Base-by-base conservation (phyloP, 345 rosid genomes). In the Eutrema yunnanense region DNA sequence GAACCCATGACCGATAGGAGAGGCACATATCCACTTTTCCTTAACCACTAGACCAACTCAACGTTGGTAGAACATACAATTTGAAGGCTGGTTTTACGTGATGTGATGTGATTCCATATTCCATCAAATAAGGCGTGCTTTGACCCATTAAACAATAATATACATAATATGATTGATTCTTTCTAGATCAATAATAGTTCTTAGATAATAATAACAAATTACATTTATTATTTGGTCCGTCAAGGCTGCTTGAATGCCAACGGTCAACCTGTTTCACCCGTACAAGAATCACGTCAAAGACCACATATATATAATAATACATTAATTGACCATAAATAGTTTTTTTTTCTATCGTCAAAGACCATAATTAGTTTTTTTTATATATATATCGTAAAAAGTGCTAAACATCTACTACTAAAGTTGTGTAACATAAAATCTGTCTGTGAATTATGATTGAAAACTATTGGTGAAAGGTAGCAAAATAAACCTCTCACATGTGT, bases 121-220 rank as follows among this genome's bases (percentile, higher is more conserved):
- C 51, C 29, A 75, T 75, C 71, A 75, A 69, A 54, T 4, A 75
- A 75, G 75, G 80, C 41, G 80, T 76, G 75, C 80, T 55, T 76
- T 76, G 80, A 76, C 80, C 55, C 30, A 55, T 55, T 27, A 43
- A 62, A 61, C 6, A n/a, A 16, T 26, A 9, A 16, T 47, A 59
- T 47, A 59, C 3, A 48, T 5, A 14, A 30, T 26, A 53, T 56
- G 48, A 14, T 41, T 49, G 48, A 14, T 41, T 49, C 22, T 58
- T 58, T 66, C 30, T 19, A 59, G 55, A 74, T 62, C 14, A 61
- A 32, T 62, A 55, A 32, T 62, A 55, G 44, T 8, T 50, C 10
- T 43, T 30, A 63, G 72, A 63, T 48, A 57, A 63, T 64, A 62
- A 68, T 4, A 69, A 56, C 53, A 62, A 69, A 62, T 38, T 48